phyloP scores from a whole-genome alignment of 2,329 filamentous ascomycete genomes.

The Pseudogymnoascus destructans region DNA sequence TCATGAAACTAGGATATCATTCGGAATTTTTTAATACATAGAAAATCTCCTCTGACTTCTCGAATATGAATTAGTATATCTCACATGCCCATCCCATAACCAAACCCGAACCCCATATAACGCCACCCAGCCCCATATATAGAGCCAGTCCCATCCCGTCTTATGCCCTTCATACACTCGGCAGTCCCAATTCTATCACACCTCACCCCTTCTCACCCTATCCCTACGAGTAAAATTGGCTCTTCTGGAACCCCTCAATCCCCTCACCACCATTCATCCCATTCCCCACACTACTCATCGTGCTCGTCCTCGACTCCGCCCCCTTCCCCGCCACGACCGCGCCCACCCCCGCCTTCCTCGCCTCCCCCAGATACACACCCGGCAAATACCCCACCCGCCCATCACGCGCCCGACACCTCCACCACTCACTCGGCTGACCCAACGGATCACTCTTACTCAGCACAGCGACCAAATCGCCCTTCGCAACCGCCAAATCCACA shows the following conservation, averaged over 20 bases:
- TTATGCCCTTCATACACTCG: background rate
- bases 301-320: slow-evolving; percentile 34
- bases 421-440: slow-evolving; percentile 91
- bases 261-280: slow-evolving; percentile 41
- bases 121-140: background rate
- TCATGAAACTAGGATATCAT: background rate
- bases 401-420: slow-evolving; percentile 83
- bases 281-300: slow-evolving; percentile 20
- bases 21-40: background rate
- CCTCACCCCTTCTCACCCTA: background rate
- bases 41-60: background rate
- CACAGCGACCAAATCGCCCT: slow-evolving; percentile 90
- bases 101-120: background rate
- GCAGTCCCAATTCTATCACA: background rate
- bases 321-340: slow-evolving; percentile 24
- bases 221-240: slow-evolving; percentile 47
- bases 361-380: slow-evolving; percentile 74
- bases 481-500: slow-evolving; percentile 82
- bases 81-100: background rate
- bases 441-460: slow-evolving; percentile 84
- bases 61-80: background rate
- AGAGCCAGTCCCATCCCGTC: background rate
- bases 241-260: slow-evolving; percentile 59
- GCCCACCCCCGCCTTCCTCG: slow-evolving; percentile 37
- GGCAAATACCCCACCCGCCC: slow-evolving; percentile 87